Percentiles rank a stretch among this genome's conserved stretches.
These are phyloP conservation scores for Pleurozium schreberi DNA, from an alignment of 225 moss, liverwort and hornwort genomes.

Conservation along the genomic window DNA sequence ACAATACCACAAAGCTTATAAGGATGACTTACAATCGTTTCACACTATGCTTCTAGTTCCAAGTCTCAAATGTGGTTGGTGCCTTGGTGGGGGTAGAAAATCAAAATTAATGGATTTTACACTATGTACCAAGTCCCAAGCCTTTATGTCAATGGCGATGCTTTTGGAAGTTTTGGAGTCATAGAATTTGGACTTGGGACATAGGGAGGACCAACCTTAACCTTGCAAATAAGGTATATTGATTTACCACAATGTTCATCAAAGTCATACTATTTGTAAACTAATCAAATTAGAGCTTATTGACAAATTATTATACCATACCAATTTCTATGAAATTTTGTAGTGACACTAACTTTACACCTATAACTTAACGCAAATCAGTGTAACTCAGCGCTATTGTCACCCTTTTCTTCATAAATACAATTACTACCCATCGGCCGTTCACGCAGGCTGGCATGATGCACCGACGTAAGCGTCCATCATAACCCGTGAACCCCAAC, in stretches of 20 bases:
- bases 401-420: neutral
- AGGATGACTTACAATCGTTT: neutral
- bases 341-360: neutral
- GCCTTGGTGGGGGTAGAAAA: no score
- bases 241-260: neutral
- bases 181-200: accelerated
- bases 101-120: neutral
- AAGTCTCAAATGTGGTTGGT: neutral
- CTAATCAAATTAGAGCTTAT: neutral
- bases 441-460: neutral
- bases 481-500: neutral
- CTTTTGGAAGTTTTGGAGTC: neutral
- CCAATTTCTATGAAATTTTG: neutral
- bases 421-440: neutral
- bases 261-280: neutral
- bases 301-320: accelerated
- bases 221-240: neutral
- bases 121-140: accelerated
- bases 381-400: no score
- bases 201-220: accelerated
- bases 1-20: neutral
- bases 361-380: neutral
- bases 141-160: accelerated
- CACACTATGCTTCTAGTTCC: neutral
- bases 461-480: neutral